Base-by-base conservation (phyloP, 345 rosid species). In the Rhizophora apiculata region DNA sequence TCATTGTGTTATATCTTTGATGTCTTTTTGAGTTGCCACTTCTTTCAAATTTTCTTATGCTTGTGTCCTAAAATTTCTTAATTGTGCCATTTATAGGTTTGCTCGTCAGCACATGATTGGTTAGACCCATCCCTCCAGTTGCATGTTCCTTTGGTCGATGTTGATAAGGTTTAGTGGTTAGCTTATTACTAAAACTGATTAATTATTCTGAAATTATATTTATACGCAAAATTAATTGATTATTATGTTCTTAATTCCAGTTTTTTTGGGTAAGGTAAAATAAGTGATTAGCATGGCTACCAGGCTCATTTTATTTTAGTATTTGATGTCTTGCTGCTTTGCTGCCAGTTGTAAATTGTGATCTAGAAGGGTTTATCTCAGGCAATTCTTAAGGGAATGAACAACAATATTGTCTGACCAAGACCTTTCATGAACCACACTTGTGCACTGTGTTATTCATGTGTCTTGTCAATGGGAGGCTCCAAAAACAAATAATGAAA, bases 71-170 rank as follows among this genome's bases (percentile, higher is more conserved):
- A 62, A 54, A 16, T 24, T 36, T 26, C 54, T 31, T 77, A 48
- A 59, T 65, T 66, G 30, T 64, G 36, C 21, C 73, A 68, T 72
- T 65, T 69, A 67, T 52, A 92, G 99, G 89, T 68, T 70, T 68
- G 78, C 34, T 83, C 83, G 54, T 66, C 86, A 61, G 67, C 86
- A 57, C 76, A 72, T 67, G 85, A 83, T 60, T 92, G 93, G 89
- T 68, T 85, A 84, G 88, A 83, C 81, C 86, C 91, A 64, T 90
- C 92, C 30, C 32, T 83, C 72, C 96, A 87, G 83, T 72, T 87
- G 68, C 79, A 84, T 82, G 99, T 95, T 82, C 96, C 98, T 46
- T 78, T 95, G 78, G 98, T 81, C 72, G 99, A 95, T 68, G 92
- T 92, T 83, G 99, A 95, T 82, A 95, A 95, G 98, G 97, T 88